Evolutionary conservation across 1,284 basidiomycete genomes (phyloP).

Genomic region (Ceratobasidium papillatum): DNA sequence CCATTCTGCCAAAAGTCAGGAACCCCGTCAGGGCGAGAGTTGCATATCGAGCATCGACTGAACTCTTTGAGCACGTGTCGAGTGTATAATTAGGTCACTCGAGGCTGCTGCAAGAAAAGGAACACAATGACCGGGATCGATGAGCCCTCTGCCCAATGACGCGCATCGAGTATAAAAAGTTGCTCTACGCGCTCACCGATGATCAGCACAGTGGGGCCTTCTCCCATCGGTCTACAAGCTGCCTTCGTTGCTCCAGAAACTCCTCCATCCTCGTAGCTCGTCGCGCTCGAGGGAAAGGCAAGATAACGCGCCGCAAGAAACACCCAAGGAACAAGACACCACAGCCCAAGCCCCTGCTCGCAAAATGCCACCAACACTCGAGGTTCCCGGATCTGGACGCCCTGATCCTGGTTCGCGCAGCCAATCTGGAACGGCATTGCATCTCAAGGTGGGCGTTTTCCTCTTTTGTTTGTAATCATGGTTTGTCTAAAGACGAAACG

Average conservation of each 20-base stretch:
- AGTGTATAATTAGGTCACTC: slow-evolving; percentile 17
- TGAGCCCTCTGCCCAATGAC: slow-evolving; percentile 11
- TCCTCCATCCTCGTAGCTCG: slow-evolving; percentile 19
- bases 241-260: slow-evolving; percentile 29
- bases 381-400: not conserved
- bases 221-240: not conserved
- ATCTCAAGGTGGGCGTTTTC: slow-evolving; percentile 14
- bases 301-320: not conserved
- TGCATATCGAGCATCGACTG: not conserved
- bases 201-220: not conserved
- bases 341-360: not conserved
- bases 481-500: not conserved
- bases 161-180: not conserved
- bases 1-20: not conserved
- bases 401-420: not conserved
- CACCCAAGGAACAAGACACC: not conserved
- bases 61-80: not conserved
- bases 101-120: not conserved
- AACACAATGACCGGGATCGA: not conserved
- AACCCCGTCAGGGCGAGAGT: not conserved
- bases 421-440: slow-evolving; percentile 10
- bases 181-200: not conserved
- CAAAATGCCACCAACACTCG: not conserved
- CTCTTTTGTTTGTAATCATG: not conserved
- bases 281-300: not conserved